Evolutionary conservation across 2,329 filamentous ascomycete species (phyloP).

Genomic region (Verticillium alfalfae): DNA sequence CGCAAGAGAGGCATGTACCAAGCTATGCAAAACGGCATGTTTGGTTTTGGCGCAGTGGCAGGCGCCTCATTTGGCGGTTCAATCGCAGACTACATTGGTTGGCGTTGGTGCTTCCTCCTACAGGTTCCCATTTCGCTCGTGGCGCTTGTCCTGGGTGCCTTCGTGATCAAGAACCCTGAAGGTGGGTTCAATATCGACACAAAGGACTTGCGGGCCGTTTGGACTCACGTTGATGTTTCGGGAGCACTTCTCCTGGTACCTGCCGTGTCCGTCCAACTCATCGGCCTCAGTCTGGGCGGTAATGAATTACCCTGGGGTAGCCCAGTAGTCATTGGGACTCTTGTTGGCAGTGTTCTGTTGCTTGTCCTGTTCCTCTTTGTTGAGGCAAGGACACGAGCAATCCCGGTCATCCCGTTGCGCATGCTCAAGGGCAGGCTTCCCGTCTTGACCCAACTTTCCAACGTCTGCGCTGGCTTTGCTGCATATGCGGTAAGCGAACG

Average conservation of each 20-base stretch:
- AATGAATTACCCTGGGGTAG: conserved; percentile 49
- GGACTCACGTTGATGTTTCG: conserved; percentile 51
- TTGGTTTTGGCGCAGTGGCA: conserved; percentile 56
- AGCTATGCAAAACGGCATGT: conserved; percentile 54
- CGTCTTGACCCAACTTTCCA: conserved; percentile 50
- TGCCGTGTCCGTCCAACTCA: conserved; percentile 51
- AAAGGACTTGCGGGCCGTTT: conserved; percentile 28
- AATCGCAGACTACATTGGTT: conserved; percentile 59
- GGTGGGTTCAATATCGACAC: conserved; percentile 14
- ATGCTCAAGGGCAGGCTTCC: conserved; percentile 52
- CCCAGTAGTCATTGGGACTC: conserved; percentile 36
- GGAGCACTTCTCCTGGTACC: conserved; percentile 52
- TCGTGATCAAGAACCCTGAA: conserved; percentile 43
- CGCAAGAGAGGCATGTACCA: conserved; percentile 52
- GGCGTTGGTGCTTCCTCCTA: conserved; percentile 62
- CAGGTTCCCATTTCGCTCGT: conserved; percentile 54
- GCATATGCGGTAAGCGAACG: conserved; percentile 52
- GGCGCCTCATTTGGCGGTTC: conserved; percentile 61
- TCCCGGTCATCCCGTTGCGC: conserved; percentile 48
- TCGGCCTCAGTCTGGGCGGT: conserved; percentile 50
- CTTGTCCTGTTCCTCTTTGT: conserved; percentile 38
- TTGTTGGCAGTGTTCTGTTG: conserved; percentile 36
- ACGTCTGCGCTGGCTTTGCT: conserved; percentile 54
- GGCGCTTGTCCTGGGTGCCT: conserved; percentile 46
- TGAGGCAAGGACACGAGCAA: conserved; percentile 42